Conservation (phyloP, 495 filamentous ascomycete genomes). For the Mytilinidion resinicola region DNA sequence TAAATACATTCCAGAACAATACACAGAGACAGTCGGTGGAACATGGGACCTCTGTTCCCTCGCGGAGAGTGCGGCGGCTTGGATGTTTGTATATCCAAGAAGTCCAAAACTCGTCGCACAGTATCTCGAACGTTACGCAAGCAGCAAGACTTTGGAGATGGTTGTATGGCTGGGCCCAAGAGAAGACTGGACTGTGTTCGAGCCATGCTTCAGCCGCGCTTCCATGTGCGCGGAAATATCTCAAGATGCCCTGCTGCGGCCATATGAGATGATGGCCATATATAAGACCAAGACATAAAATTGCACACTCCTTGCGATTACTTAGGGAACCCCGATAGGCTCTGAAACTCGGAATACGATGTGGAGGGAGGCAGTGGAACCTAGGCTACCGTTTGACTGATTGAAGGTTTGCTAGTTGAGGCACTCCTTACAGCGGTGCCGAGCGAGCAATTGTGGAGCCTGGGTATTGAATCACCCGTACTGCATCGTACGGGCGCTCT, state of each 20-base stretch:
- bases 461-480: too few species aligned
- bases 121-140: slow-evolving; percentile 38
- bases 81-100: slow-evolving; percentile 56
- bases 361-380: too few species aligned
- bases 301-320: too few species aligned
- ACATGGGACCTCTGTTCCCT: slow-evolving; percentile 38
- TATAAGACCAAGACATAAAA: not conserved
- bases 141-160: slow-evolving; percentile 24
- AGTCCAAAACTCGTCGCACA: slow-evolving; percentile 40
- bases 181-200: slow-evolving; percentile 45
- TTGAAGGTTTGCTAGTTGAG: too few species aligned
- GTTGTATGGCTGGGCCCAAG: slow-evolving; percentile 49
- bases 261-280: slow-evolving; percentile 8
- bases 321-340: too few species aligned
- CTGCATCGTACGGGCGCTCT: too few species aligned
- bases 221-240: slow-evolving; percentile 3
- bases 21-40: slow-evolving; percentile 41
- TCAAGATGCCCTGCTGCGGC: not conserved
- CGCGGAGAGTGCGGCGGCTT: slow-evolving; percentile 38
- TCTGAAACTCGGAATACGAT: too few species aligned
- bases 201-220: slow-evolving; percentile 1
- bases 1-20: slow-evolving; percentile 41
- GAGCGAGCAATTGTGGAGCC: too few species aligned
- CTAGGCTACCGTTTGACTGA: too few species aligned
- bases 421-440: too few species aligned